Percentiles rank a stretch among this genome's conserved stretches.
These are phyloP conservation scores for Arabidopsis hybrid DNA, from an alignment of 441 rosid species.

Conservation along the genomic window DNA sequence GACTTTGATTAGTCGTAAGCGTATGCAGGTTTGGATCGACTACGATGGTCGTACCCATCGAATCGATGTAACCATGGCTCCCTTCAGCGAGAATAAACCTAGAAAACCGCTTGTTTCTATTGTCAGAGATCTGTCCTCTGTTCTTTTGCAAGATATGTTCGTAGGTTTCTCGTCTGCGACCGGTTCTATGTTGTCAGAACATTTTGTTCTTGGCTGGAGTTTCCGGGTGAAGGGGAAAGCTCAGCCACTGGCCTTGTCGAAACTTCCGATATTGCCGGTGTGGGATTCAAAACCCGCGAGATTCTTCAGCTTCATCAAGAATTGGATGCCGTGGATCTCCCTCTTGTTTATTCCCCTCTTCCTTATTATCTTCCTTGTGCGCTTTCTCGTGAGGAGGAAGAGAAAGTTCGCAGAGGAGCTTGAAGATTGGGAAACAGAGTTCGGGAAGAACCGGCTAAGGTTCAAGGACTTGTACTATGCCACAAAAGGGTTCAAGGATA, in stretches of 20 bases:
- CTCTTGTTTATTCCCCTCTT: not conserved
- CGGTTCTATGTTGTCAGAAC: conserved; percentile 51
- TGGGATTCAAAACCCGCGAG: not conserved
- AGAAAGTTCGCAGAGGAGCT: conserved; percentile 51
- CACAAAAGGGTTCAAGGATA: conserved; percentile 59
- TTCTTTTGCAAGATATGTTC: conserved; percentile 48
- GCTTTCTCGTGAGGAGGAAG: conserved; percentile 9
- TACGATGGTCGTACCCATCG: conserved; percentile 53
- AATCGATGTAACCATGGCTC: conserved; percentile 61
- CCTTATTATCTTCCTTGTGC: not conserved
- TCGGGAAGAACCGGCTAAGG: conserved; percentile 57
- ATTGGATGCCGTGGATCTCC: not conserved
- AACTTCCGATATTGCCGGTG: conserved; percentile 51
- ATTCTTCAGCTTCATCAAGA: not conserved
- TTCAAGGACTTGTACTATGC: conserved; percentile 69
- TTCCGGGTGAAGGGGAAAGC: conserved; percentile 56
- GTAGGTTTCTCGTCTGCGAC: conserved; percentile 81
- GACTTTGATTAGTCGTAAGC: conserved; percentile 51
- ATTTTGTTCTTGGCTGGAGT: conserved; percentile 55
- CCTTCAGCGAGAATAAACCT: conserved; percentile 59
- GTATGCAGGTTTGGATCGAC: conserved; percentile 68
- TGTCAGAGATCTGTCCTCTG: conserved; percentile 53
- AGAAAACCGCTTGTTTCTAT: conserved; percentile 55
- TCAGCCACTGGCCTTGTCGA: conserved; percentile 51
- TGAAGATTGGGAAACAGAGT: conserved; percentile 73